Percentiles rank a stretch among this genome's conserved stretches.
Evolutionary conservation across 306 rosid species (phyloP).

Genomic region (Crotalaria pallida): DNA sequence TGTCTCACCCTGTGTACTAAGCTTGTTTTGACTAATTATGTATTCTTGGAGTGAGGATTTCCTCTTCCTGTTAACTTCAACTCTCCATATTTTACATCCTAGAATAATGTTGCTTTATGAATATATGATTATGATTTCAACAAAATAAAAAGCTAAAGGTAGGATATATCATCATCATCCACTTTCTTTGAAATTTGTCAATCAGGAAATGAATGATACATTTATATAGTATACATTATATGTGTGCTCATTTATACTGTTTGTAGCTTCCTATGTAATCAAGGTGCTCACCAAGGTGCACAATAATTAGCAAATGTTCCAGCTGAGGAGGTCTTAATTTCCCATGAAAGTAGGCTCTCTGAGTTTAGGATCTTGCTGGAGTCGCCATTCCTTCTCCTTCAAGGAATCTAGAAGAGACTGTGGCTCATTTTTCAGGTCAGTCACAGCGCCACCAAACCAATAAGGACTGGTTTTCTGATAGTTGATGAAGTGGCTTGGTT

Average conservation of each 20-base stretch:
- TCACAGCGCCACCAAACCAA: conserved; percentile 57
- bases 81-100: too few relatives aligned
- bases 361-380: conserved; percentile 54
- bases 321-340: conserved; percentile 26
- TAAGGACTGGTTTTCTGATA: conserved; percentile 57
- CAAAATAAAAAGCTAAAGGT: neutral
- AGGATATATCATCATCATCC: conserved; percentile 17
- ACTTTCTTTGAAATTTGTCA: conserved; percentile 12
- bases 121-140: neutral
- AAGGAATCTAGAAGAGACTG: conserved; percentile 62
- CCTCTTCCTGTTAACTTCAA: neutral
- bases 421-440: conserved; percentile 60
- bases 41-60: neutral
- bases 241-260: conserved; percentile 11
- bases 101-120: neutral
- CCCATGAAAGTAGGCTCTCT: conserved; percentile 64
- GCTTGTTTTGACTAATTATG: neutral
- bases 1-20: neutral
- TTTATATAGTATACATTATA: conserved; percentile 26
- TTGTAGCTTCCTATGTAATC: neutral
- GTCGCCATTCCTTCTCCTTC: conserved; percentile 71
- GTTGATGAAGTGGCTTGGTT: conserved; percentile 33
- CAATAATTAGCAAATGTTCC: conserved; percentile 1
- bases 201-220: conserved; percentile 26
- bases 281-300: conserved; percentile 18